Evolutionary conservation across 495 filamentous ascomycete genomes (phyloP).

Genomic region (Diplogelasinospora grovesii): DNA sequence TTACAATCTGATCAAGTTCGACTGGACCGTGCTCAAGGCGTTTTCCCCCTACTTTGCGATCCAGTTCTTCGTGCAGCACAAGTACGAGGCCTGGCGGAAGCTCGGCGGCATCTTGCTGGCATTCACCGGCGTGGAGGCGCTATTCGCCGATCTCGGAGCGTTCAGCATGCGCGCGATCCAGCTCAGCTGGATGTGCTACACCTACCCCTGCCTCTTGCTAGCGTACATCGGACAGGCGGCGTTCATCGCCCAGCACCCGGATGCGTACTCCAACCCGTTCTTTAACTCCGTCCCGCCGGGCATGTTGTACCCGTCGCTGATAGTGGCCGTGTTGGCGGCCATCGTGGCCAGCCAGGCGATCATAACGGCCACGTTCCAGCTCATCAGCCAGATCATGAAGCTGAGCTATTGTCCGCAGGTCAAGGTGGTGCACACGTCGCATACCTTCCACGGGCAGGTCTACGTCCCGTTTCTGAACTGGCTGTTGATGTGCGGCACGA

Average conservation of each 20-base stretch:
- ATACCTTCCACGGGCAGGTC: conserved; percentile 60
- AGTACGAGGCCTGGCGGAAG: conserved; percentile 55
- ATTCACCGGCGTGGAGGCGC: conserved; percentile 68
- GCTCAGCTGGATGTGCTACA: conserved; percentile 56
- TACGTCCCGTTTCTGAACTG: conserved; percentile 69
- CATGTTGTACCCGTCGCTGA: conserved; percentile 56
- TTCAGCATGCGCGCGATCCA: conserved; percentile 57
- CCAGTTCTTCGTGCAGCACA: conserved; percentile 54
- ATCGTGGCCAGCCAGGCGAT: conserved; percentile 74
- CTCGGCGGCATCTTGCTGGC: conserved; percentile 65
- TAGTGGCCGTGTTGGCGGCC: conserved; percentile 61
- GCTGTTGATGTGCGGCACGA: conserved; percentile 66
- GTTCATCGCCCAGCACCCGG: conserved; percentile 55
- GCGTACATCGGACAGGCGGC: conserved; percentile 72
- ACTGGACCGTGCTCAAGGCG: conserved; percentile 59
- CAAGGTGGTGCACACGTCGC: conserved; percentile 59
- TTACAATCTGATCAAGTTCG: conserved; percentile 60
- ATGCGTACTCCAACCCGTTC: conserved; percentile 64
- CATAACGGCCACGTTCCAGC: conserved; percentile 64
- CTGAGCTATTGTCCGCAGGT: conserved; percentile 70
- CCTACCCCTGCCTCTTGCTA: conserved; percentile 61
- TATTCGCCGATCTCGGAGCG: conserved; percentile 70
- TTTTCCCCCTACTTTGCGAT: conserved; percentile 63
- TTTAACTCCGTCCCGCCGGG: conserved; percentile 61
- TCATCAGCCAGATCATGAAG: conserved; percentile 67